Conservation (phyloP, 225 moss, liverwort and hornwort genomes). For the Marchantia polymorpha region DNA sequence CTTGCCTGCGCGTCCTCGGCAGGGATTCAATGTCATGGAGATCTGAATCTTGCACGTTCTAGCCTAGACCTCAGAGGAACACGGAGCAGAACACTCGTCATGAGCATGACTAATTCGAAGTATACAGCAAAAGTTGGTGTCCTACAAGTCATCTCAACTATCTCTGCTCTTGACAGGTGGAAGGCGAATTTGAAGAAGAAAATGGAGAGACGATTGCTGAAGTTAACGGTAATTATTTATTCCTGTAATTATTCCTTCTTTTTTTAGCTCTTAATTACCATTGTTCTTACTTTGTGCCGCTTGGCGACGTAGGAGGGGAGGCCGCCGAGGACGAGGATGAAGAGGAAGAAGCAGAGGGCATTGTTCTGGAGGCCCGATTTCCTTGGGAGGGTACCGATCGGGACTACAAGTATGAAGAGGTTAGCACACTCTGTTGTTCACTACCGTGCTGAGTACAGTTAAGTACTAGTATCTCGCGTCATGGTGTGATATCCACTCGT, state of each 20-base stretch:
- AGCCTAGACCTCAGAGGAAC: no score
- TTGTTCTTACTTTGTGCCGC: neutral
- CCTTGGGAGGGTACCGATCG: slow-evolving; percentile 77
- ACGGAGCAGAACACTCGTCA: no score
- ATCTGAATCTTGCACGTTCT: no score
- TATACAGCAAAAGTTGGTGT: no score
- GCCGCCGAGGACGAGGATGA: slow-evolving; percentile 41
- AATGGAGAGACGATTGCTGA: slow-evolving; percentile 46
- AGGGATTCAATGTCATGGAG: no score
- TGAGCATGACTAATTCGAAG: no score
- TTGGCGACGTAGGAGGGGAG: slow-evolving; percentile 15
- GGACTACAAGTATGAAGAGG: slow-evolving; percentile 81
- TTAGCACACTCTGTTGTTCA: slow-evolving; percentile 11
- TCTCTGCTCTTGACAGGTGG: slow-evolving; percentile 47
- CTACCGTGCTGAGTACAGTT: neutral
- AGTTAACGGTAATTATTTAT: slow-evolving; percentile 43
- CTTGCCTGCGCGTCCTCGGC: no score
- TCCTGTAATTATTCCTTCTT: neutral
- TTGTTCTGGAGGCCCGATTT: slow-evolving; percentile 56
- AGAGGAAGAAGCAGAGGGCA: slow-evolving; percentile 61
- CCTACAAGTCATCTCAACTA: neutral
- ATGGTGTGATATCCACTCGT: neutral
- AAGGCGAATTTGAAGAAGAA: slow-evolving; percentile 79
- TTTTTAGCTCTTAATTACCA: neutral
- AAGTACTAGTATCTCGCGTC: neutral